Conservation (phyloP, 2,329 filamentous ascomycete genomes). For the Chrysoporthe deuterocubensis region DNA sequence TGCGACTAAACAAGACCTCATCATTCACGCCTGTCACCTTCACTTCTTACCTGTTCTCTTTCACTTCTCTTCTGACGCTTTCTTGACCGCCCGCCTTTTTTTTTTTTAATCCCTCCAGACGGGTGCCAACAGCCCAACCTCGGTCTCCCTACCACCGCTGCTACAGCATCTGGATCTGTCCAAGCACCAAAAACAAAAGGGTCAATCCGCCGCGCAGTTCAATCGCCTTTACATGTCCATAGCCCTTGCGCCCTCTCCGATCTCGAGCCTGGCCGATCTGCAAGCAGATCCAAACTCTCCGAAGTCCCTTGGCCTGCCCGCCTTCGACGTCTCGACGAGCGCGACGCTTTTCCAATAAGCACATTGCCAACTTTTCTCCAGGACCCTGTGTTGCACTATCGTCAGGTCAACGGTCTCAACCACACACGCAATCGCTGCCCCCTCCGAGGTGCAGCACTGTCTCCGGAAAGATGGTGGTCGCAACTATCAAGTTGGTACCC, state of each 20-base stretch:
- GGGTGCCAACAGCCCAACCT: not conserved
- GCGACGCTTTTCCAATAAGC: slow-evolving; percentile 16
- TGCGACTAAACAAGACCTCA: not conserved
- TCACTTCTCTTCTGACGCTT: slow-evolving; percentile 13
- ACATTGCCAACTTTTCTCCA: slow-evolving; percentile 27
- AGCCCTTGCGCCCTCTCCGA: slow-evolving; percentile 2
- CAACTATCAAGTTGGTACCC: slow-evolving; percentile 65
- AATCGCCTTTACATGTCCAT: slow-evolving; percentile 9
- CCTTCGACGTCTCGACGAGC: slow-evolving; percentile 4
- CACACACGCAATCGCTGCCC: slow-evolving; percentile 37
- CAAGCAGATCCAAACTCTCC: slow-evolving; percentile 12
- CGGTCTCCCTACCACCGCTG: not conserved
- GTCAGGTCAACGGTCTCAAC: slow-evolving; percentile 16
- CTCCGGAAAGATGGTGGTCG: slow-evolving; percentile 61
- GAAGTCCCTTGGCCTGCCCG: not conserved
- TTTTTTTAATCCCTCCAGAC: not conserved
- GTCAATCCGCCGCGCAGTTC: not conserved
- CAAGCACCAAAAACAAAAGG: not conserved
- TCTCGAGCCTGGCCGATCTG: slow-evolving; percentile 15
- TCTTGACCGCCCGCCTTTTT: slow-evolving; percentile 21
- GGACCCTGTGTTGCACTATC: slow-evolving; percentile 23
- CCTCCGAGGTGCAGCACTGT: slow-evolving; percentile 43
- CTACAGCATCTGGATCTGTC: not conserved
- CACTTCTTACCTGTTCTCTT: slow-evolving; percentile 18
- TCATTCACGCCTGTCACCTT: slow-evolving; percentile 12